Evolutionary conservation across 768 basidiomycete genomes (phyloP).

Genomic region (Coprinellus aureogranulatus): DNA sequence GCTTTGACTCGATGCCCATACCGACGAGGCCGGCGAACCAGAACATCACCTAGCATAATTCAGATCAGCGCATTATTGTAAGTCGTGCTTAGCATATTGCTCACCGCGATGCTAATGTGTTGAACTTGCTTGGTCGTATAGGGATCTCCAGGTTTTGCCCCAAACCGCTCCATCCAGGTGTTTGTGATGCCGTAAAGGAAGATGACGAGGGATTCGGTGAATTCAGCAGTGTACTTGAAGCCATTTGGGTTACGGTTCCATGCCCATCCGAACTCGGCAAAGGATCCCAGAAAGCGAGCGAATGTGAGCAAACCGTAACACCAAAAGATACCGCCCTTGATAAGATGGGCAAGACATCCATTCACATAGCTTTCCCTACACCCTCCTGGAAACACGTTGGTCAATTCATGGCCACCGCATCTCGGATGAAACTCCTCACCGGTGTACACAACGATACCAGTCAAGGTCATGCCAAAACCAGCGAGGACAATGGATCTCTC

Average conservation of each 20-base stretch:
- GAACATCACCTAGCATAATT: slow-evolving; percentile 68
- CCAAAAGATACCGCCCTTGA: slow-evolving; percentile 95
- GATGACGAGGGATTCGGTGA: slow-evolving; percentile 76
- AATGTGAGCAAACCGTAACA: slow-evolving; percentile 86
- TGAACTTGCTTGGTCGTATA: slow-evolving; percentile 91
- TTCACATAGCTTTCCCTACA: slow-evolving; percentile 79
- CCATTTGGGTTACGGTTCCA: slow-evolving; percentile 76
- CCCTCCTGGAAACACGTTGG: slow-evolving; percentile 45
- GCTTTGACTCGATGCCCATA: slow-evolving; percentile 85
- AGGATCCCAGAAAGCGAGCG: slow-evolving; percentile 91
- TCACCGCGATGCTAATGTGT: slow-evolving; percentile 88
- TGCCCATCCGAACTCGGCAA: slow-evolving; percentile 87
- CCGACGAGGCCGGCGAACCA: slow-evolving; percentile 91
- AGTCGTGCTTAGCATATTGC: slow-evolving; percentile 15
- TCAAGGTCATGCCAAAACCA: slow-evolving; percentile 62
- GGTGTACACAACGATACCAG: slow-evolving; percentile 78
- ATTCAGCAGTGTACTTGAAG: slow-evolving; percentile 62
- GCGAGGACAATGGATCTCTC: slow-evolving; percentile 70
- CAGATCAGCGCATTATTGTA: not conserved
- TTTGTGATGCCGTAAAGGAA: slow-evolving; percentile 89
- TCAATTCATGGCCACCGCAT: slow-evolving; percentile 1
- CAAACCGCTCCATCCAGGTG: slow-evolving; percentile 97
- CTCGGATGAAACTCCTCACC: slow-evolving; percentile 33
- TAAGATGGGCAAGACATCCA: slow-evolving; percentile 84
- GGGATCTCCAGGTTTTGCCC: slow-evolving; percentile 74